phyloP scores from a whole-genome alignment of 2,329 filamentous ascomycete species.

The Rhynchosporium secalis region DNA sequence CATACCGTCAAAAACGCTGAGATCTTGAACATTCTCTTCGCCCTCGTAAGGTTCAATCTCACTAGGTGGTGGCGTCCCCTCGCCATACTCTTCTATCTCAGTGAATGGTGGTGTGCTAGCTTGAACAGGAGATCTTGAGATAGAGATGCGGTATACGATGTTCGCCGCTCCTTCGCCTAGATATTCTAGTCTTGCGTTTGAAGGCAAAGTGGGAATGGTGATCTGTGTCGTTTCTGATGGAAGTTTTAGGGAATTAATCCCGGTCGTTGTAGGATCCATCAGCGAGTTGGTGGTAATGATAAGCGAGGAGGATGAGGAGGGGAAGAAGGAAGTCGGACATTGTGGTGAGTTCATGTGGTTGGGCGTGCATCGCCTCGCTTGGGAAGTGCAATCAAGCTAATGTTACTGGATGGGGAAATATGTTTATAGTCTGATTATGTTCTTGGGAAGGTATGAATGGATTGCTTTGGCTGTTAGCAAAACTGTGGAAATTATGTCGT shows the following conservation, averaged over 20 bases:
- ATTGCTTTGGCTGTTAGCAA: too few relatives aligned
- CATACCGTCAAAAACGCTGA: conserved; percentile 23
- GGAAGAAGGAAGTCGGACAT: neutral
- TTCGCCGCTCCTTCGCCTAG: conserved; percentile 75
- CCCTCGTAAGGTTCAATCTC: conserved; percentile 26
- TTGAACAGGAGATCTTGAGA: conserved; percentile 16
- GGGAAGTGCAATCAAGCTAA: neutral
- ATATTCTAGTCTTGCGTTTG: conserved; percentile 39
- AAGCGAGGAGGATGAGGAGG: neutral
- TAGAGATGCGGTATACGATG: conserved; percentile 65
- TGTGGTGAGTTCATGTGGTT: neutral
- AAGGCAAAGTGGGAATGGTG: conserved; percentile 14
- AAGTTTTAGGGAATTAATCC: neutral
- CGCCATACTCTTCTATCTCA: conserved; percentile 43
- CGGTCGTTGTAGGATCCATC: neutral
- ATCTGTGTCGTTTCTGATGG: neutral
- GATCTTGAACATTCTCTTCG: neutral
- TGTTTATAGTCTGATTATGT: too few relatives aligned
- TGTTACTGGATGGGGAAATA: neutral
- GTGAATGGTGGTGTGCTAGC: conserved; percentile 21
- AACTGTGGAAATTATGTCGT: too few relatives aligned
- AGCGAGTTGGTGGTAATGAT: neutral
- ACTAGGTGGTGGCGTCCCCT: conserved; percentile 31
- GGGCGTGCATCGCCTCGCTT: neutral
- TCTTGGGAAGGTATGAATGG: too few relatives aligned